Conservation (phyloP, 768 basidiomycete genomes). For the Lactarius hengduanensis region DNA sequence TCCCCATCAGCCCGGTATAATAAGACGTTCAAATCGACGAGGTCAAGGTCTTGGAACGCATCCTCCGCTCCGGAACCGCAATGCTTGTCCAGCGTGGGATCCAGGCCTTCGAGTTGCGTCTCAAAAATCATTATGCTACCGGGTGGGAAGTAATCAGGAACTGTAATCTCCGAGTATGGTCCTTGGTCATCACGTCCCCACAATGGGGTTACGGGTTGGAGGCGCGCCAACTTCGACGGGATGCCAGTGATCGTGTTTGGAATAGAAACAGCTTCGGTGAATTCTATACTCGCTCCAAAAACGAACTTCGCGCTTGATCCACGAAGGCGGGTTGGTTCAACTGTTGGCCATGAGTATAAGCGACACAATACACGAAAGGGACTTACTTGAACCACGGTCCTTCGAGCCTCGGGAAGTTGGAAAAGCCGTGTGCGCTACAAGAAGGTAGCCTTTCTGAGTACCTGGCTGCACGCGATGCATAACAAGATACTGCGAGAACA, state of each 20-base stretch:
- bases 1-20: slow-evolving; percentile 89
- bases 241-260: slow-evolving; percentile 64
- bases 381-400: slow-evolving; percentile 76
- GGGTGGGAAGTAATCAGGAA: slow-evolving; percentile 92
- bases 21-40: slow-evolving; percentile 86
- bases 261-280: slow-evolving; percentile 57
- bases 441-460: slow-evolving; percentile 88
- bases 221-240: slow-evolving; percentile 62
- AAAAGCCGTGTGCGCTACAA: slow-evolving; percentile 93
- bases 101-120: slow-evolving; percentile 76
- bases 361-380: neutral
- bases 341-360: slow-evolving; percentile 40
- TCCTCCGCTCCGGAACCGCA: slow-evolving; percentile 70
- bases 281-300: slow-evolving; percentile 70
- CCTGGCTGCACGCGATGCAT: slow-evolving; percentile 88
- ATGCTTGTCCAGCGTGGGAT: slow-evolving; percentile 66
- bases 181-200: slow-evolving; percentile 66
- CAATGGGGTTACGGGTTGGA: slow-evolving; percentile 56
- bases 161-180: slow-evolving; percentile 70
- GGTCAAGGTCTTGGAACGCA: slow-evolving; percentile 68
- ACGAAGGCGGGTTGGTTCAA: slow-evolving; percentile 79
- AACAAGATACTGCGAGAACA: slow-evolving; percentile 73
- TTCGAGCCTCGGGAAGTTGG: slow-evolving; percentile 60
- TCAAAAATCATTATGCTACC: slow-evolving; percentile 93
- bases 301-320: slow-evolving; percentile 80